Base-by-base conservation (phyloP, 176 grass and related monocot genomes). In the Carex cristatella region DNA sequence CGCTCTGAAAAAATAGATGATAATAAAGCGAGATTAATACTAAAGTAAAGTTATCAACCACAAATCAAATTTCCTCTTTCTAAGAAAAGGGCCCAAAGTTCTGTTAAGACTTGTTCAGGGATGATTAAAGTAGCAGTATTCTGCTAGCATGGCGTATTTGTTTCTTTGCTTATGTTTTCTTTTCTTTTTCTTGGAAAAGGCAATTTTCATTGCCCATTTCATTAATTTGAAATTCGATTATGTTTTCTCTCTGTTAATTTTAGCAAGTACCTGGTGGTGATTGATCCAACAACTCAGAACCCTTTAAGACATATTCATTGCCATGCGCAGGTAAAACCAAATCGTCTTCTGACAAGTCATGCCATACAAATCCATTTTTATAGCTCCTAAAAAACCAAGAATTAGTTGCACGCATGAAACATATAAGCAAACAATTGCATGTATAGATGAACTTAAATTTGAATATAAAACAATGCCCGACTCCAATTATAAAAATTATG, bases 321-420 rank as follows among this genome's bases (percentile, higher is more conserved):
- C 87, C 85, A 18, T 95, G 88, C 0, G 82, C 83, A 0, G 93
- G 91, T 58, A 89, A 82, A 49, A 95, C 82, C 78, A 89, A 32
- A 75, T 95, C 93, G 18, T 85, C 87, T 15, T 86, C 87, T 5
- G 86, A 88, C 31, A 95, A 80, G 71, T 95, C 93, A n/a, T 93
- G 91, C 93, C 93, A 95, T 67, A 95, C 93, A 69, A 91, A 95
- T 57, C 91, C 87, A 10, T 84, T 89, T 67, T 91, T 92, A 82
- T 95, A 95, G 75, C 87, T 88, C 85, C 93, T 94, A 84, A 4
- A 55, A 67, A 40, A 65, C 13, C 27, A 76, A 75, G 18, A 46
- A 65, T 63, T 81, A 64, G 30, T 48, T 19, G 23, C 61, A 48
- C 7, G 0, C 1, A 4, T 81, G 13, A 61, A 64, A 48, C 10